phyloP scores from a whole-genome alignment of 768 basidiomycete species.

The Kwoniella sp. region DNA sequence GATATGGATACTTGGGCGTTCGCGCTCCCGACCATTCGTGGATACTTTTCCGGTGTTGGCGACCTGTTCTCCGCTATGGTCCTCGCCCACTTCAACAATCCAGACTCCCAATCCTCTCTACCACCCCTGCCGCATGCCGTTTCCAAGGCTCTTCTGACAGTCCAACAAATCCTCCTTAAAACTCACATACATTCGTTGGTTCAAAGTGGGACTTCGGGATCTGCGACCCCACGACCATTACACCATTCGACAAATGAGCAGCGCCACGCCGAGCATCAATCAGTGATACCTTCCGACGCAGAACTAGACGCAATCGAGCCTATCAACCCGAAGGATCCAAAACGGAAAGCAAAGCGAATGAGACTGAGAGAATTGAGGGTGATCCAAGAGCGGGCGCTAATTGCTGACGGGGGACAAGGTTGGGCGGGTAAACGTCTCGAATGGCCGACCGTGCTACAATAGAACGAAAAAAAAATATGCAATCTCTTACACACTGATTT shows the following conservation, averaged over 20 bases:
- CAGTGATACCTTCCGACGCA: slow-evolving; percentile 68
- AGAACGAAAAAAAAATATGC: background rate
- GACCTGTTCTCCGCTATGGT: slow-evolving; percentile 94
- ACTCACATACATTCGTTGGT: slow-evolving; percentile 42
- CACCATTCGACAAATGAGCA: slow-evolving; percentile 63
- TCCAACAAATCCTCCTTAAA: slow-evolving; percentile 50
- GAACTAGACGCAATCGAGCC: slow-evolving; percentile 64
- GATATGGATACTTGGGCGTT: slow-evolving; percentile 61
- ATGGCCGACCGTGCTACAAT: slow-evolving; percentile 22
- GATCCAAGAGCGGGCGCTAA: slow-evolving; percentile 71
- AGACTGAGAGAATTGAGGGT: slow-evolving; percentile 80
- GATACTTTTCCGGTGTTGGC: slow-evolving; percentile 95
- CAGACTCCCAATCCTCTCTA: slow-evolving; percentile 19
- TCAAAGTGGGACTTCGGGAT: slow-evolving; percentile 11
- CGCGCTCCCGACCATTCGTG: slow-evolving; percentile 74
- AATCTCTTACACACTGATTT: too few relatives aligned
- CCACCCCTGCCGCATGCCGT: slow-evolving; percentile 45
- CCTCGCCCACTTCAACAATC: slow-evolving; percentile 68
- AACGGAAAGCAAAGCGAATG: slow-evolving; percentile 73
- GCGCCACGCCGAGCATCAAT: slow-evolving; percentile 57
- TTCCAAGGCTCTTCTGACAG: slow-evolving; percentile 43
- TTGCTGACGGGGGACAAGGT: slow-evolving; percentile 30
- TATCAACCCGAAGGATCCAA: slow-evolving; percentile 59
- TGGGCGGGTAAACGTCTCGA: slow-evolving; percentile 46
- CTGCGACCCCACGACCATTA: slow-evolving; percentile 31